Evolutionary conservation across 805 yeast genomes (phyloP), one percentile per base, ranked within the genome.

Genomic region (Yarrowia keelungensis): DNA sequence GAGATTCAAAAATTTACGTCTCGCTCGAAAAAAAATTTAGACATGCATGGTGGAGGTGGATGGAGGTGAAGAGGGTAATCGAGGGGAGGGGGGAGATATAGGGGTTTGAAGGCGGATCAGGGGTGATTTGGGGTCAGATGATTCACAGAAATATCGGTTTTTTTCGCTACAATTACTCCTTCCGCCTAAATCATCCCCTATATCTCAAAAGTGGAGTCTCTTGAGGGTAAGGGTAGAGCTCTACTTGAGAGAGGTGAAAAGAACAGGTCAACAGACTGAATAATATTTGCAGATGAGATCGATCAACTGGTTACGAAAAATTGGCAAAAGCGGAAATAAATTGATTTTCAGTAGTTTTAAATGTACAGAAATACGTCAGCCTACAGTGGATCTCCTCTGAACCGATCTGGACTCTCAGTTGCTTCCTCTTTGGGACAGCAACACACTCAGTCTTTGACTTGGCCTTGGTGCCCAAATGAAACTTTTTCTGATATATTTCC

Each of bases 361-460:
- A 26, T 26, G 7, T 26, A 26, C 32, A 26, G 3, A 26, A 26
- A 3, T 26, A 26, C 32, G 4, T 26, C 32, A 19, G 19, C 19
- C 19, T 1, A 19, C 19, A 19, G 19, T 26, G 7, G 32, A 26
- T 5, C 32, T 26, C 32, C 3, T 26, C 32, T 26, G 32, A 26
- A 5, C 32, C 32, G 7, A 5, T 26, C 32, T 26, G 32, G 32
- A 46, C 51, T 26, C 16, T 32, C 39, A 49, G 54, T 49, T 19
- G 54, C 36, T 49, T 10, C 54, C 54, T 49, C 14, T 49, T 49
- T 49, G 54, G 54, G 54, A 49, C 39, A 49, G 54, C 54, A 49
- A 49, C 50, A 46, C 50, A 5, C 12, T 38, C 39, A 5, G 32
- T 26, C 32, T 26, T 26, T 26, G 32, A 26, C 32, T 26, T 26